phyloP scores from a whole-genome alignment of 768 basidiomycete genomes.

The Amylocystis lapponica region DNA sequence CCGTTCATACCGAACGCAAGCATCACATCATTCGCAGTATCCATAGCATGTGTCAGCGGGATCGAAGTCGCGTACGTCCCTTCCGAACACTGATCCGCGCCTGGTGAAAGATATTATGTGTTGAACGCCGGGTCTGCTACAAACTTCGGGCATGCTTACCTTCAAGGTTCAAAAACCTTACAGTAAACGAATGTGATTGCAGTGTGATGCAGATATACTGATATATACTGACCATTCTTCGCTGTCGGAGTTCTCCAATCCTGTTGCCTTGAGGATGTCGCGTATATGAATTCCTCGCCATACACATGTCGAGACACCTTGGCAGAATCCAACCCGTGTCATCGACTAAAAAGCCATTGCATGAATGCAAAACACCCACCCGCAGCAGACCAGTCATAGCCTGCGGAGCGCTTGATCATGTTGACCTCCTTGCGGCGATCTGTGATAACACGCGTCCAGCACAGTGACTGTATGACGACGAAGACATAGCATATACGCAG shows the following conservation, averaged over 20 bases:
- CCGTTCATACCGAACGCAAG: constrained; percentile 16
- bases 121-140: no score
- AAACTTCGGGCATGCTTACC: no score
- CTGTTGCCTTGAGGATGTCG: constrained; percentile 14
- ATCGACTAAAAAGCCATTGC: not conserved
- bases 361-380: not conserved
- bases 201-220: no score
- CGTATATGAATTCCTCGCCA: constrained; percentile 16
- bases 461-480: not conserved
- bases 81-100: constrained; percentile 16
- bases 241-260: constrained; percentile 10
- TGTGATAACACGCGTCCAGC: no score
- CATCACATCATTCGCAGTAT: constrained; percentile 15
- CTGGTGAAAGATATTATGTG: no score
- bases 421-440: constrained; percentile 16
- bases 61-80: constrained; percentile 17
- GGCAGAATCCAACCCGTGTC: not conserved
- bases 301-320: constrained; percentile 11
- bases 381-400: constrained; percentile 10
- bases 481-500: no score
- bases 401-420: constrained; percentile 15
- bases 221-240: constrained; percentile 15
- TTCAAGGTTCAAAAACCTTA: constrained; percentile 12
- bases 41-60: constrained; percentile 16
- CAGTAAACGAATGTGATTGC: no score